Evolutionary conservation across 2,329 filamentous ascomycete species (phyloP), one percentile per base, ranked within the genome.

Genomic region (Septoria linicola): DNA sequence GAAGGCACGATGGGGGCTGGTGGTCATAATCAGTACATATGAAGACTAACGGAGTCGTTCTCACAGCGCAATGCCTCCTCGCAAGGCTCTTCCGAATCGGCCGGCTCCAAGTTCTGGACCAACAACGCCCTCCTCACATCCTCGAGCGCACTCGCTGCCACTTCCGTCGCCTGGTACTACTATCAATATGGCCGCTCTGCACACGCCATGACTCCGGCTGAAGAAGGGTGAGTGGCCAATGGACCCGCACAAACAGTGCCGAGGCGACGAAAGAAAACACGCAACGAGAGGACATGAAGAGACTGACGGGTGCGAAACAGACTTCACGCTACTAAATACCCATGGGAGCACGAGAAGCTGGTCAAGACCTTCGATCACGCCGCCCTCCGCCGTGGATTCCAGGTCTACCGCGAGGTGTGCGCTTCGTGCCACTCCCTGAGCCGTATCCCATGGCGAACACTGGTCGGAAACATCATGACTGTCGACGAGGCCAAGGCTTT

Each of bases 381-480:
- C 76, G 86, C 90, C 88, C 90, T 99, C 63, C 93, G 93, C 74
- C 91, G 93, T 79, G 93, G 93, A 76, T 99, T 97, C 84, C 91
- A 96, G 78, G 93, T 99, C 71, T 99, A 99, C 82, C 89, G 87
- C 65, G 93, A 99, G 78, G 93, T 99, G 69, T 99, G 93, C 82
- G 84, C 91, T 57, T 89, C 89, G 66, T 99, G 93, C 83, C 93
- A 99, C 81, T 99, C 93, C 59, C 85, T 99, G 59, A 85, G 80
- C 75, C 89, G 93, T 79, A 84, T 99, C 54, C 92, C 93, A 54
- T 99, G 95, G 83, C 89, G 93, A 73, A 70, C 87, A 53, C 81
- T 97, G 58, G 93, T 99, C 68, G 93, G 93, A 72, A 83, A 83
- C 61, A 81, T 95, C 73, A 83, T 96, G 81, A 99, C 93, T 53